Percentiles rank a stretch among this genome's conserved stretches.
Conservation (phyloP, 805 yeast genomes). For the Kazachstania bromeliacearum region DNA sequence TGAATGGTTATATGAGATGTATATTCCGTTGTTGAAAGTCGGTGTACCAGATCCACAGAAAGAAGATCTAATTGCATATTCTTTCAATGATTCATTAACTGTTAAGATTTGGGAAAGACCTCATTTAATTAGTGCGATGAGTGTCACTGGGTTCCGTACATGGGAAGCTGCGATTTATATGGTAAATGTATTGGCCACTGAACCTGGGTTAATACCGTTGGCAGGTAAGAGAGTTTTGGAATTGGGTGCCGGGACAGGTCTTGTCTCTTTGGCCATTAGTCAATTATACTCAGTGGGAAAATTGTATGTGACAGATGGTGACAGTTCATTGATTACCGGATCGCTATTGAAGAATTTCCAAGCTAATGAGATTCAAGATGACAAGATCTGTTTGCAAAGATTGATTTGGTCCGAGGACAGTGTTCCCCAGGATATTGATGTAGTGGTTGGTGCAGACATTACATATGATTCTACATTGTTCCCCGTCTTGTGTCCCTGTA, state of each 20-base stretch:
- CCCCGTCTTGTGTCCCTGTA: constrained; percentile 42
- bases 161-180: constrained; percentile 87
- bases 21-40: constrained; percentile 22
- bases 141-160: constrained; percentile 82
- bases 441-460: constrained; percentile 67
- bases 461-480: constrained; percentile 66
- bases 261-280: constrained; percentile 24
- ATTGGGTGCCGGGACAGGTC: constrained; percentile 85
- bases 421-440: constrained; percentile 35
- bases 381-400: constrained; percentile 28
- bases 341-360: constrained; percentile 32
- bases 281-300: not conserved
- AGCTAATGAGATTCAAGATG: constrained; percentile 32
- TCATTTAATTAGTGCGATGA: constrained; percentile 54
- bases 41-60: constrained; percentile 20
- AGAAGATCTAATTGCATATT: constrained; percentile 28
- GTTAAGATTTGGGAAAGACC: constrained; percentile 51
- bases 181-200: constrained; percentile 29
- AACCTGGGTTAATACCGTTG: too few relatives aligned
- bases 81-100: constrained; percentile 9
- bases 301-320: constrained; percentile 27
- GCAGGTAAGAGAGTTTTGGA: constrained; percentile 40
- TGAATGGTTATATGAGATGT: constrained; percentile 29
- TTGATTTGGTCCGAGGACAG: constrained; percentile 55
- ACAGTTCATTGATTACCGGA: constrained; percentile 17